phyloP scores from a whole-genome alignment of 768 basidiomycete species.

The Antrodiella citrinella region DNA sequence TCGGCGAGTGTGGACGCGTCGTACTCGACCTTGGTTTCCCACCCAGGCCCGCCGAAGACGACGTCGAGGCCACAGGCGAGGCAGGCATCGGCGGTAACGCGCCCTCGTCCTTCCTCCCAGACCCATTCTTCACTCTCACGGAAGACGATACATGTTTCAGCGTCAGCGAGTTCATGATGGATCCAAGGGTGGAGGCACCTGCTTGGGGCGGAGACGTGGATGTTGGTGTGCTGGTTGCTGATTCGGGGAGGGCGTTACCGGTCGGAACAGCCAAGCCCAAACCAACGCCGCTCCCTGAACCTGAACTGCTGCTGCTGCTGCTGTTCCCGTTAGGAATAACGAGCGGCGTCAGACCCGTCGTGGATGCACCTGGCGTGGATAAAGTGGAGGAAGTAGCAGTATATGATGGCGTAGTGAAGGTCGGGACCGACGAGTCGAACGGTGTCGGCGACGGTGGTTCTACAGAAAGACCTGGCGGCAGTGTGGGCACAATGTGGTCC shows the following conservation, averaged over 20 bases:
- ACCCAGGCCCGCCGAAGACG: constrained; percentile 13
- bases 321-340: neutral
- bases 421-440: neutral
- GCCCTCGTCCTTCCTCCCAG: constrained; percentile 7
- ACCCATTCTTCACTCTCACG: constrained; percentile 19
- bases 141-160: constrained; percentile 1
- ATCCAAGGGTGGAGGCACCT: neutral
- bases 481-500: neutral
- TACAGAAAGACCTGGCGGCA: neutral
- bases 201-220: constrained; percentile 15
- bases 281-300: neutral
- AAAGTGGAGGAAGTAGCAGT: neutral
- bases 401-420: neutral
- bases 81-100: constrained; percentile 19
- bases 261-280: neutral
- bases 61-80: constrained; percentile 16
- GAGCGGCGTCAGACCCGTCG: neutral
- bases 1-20: constrained; percentile 20
- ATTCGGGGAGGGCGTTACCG: neutral
- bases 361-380: neutral
- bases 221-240: constrained; percentile 9
- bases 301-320: neutral
- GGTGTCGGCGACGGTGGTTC: too few relatives aligned
- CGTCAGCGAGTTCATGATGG: neutral
- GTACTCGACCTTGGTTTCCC: constrained; percentile 18